These are phyloP conservation scores for sunflower (Helianthus annuus) DNA, from an alignment of 129 eudicot genomes.

Conservation along the genomic window HanXRQr2.0-SUNRISE NC_035437.2:87277518-87278017, in stretches of 20 bases:
- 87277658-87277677: neutral
- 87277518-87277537: too few species aligned
- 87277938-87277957: neutral
- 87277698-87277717: constrained; percentile 84
- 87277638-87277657: too few species aligned
- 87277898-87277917: constrained; percentile 99
- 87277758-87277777: constrained; percentile 42
- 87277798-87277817: neutral
- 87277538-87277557: too few species aligned
- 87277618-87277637: too few species aligned
- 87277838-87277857: constrained; percentile 90
- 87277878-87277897: constrained; percentile 90
- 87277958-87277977: too few species aligned
- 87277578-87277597: too few species aligned
- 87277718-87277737: constrained; percentile 99
- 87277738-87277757: constrained; percentile 93
- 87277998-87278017: too few species aligned
- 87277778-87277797: neutral
- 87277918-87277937: constrained; percentile 98
- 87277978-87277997: too few species aligned
- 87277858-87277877: constrained; percentile 84
- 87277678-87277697: constrained; percentile 87
- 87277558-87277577: too few species aligned
- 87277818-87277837: constrained; percentile 56
- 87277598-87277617: too few species aligned